A percentile compares a stretch with the other conserved stretches of the same genome.
These are phyloP conservation scores for Rhododendron simsii DNA, from an alignment of 148 eudicot species.

Conservation along the genomic window DNA sequence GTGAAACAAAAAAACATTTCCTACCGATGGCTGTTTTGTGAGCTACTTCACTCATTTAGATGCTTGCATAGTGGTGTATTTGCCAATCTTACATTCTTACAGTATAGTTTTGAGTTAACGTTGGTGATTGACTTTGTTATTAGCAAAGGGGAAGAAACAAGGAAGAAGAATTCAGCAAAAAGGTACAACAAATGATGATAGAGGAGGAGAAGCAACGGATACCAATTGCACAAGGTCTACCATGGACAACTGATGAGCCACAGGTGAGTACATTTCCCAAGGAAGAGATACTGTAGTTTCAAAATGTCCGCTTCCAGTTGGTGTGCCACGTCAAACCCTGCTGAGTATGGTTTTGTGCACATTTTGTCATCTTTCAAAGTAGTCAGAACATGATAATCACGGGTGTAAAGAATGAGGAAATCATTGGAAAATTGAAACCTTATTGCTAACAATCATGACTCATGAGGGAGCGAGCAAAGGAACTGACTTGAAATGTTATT, in stretches of 20 bases:
- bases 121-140: background rate
- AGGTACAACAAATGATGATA: slow-evolving; percentile 59
- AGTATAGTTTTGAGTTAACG: background rate
- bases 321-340: background rate
- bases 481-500: background rate
- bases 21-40: background rate
- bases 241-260: slow-evolving; percentile 93
- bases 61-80: background rate
- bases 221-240: slow-evolving; percentile 91
- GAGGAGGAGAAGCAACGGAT: slow-evolving; percentile 82
- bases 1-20: background rate
- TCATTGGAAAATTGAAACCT: background rate
- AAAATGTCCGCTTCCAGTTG: background rate
- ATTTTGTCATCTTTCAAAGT: background rate
- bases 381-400: background rate
- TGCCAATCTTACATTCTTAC: background rate
- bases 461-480: too few species aligned
- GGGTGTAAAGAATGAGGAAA: background rate
- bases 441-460: background rate
- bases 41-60: background rate
- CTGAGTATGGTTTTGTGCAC: background rate
- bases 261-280: slow-evolving; percentile 44
- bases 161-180: slow-evolving; percentile 78
- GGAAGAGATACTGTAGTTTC: background rate
- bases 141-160: slow-evolving; percentile 87